phyloP scores from a whole-genome alignment of 2,329 filamentous ascomycete species.

The Claviceps digitariae region DNA sequence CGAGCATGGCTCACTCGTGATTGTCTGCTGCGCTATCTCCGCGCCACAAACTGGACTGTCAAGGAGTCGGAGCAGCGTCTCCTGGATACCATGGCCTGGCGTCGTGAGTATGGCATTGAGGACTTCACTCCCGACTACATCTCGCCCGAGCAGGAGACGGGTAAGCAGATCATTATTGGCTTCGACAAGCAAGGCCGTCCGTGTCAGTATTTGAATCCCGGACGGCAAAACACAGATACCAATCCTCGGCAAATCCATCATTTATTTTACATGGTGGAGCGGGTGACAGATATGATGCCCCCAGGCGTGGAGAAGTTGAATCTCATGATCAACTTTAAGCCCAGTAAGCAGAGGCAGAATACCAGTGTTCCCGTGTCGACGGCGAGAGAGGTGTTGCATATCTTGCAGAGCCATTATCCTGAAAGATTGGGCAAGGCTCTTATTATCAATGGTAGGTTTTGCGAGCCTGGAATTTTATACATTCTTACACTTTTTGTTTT shows the following conservation, averaged over 20 bases:
- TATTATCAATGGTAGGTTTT: slow-evolving; percentile 64
- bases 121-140: slow-evolving; percentile 76
- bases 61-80: slow-evolving; percentile 67
- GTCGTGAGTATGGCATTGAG: slow-evolving; percentile 76
- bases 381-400: slow-evolving; percentile 72
- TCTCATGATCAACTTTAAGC: slow-evolving; percentile 84
- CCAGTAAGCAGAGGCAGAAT: slow-evolving; percentile 60
- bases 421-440: slow-evolving; percentile 80
- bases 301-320: slow-evolving; percentile 76
- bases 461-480: no score
- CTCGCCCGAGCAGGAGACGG: slow-evolving; percentile 86
- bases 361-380: slow-evolving; percentile 59
- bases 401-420: slow-evolving; percentile 91
- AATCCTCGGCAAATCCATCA: slow-evolving; percentile 83
- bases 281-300: slow-evolving; percentile 75
- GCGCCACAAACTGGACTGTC: slow-evolving; percentile 82
- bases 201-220: slow-evolving; percentile 81
- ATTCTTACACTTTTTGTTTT: neutral
- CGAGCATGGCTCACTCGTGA: slow-evolving; percentile 84
- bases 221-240: slow-evolving; percentile 81
- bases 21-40: slow-evolving; percentile 82
- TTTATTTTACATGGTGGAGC: slow-evolving; percentile 90
- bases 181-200: slow-evolving; percentile 78
- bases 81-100: slow-evolving; percentile 70
- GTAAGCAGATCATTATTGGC: slow-evolving; percentile 82